phyloP scores from a whole-genome alignment of 1,284 basidiomycete genomes.

The Exobasidium rhododendri region DNA sequence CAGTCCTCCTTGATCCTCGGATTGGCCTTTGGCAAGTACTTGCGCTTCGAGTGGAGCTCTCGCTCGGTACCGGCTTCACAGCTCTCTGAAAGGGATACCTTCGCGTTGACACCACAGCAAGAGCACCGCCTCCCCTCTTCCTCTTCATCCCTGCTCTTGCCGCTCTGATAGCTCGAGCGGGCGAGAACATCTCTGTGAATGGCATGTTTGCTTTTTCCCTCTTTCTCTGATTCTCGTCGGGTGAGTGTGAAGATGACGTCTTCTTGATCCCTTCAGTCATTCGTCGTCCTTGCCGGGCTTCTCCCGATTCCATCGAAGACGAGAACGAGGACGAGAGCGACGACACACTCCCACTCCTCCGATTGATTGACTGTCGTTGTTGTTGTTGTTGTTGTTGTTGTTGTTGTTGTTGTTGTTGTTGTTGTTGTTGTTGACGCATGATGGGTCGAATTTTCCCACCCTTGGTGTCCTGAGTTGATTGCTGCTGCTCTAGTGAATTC shows the following conservation, averaged over 20 bases:
- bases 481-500: too few species aligned
- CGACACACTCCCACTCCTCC: neutral
- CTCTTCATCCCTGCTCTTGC: conserved; percentile 12
- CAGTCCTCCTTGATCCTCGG: conserved; percentile 32
- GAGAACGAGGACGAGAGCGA: neutral
- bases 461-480: neutral
- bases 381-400: neutral
- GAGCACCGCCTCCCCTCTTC: conserved; percentile 5
- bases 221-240: neutral
- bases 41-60: neutral
- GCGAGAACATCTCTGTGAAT: conserved; percentile 11
- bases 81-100: neutral
- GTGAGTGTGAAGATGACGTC: neutral
- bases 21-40: conserved; percentile 20
- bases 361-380: neutral
- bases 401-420: neutral
- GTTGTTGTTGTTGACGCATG: neutral
- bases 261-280: neutral
- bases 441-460: neutral
- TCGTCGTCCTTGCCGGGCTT: too few species aligned
- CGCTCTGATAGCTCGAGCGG: neutral
- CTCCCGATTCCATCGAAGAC: neutral
- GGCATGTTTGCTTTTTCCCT: neutral
- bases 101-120: neutral
- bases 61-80: neutral